Percentiles rank a stretch among this genome's conserved stretches.
phyloP scores from a whole-genome alignment of 2,329 filamentous ascomycete genomes.

The Pseudogymnoascus destructans region DNA sequence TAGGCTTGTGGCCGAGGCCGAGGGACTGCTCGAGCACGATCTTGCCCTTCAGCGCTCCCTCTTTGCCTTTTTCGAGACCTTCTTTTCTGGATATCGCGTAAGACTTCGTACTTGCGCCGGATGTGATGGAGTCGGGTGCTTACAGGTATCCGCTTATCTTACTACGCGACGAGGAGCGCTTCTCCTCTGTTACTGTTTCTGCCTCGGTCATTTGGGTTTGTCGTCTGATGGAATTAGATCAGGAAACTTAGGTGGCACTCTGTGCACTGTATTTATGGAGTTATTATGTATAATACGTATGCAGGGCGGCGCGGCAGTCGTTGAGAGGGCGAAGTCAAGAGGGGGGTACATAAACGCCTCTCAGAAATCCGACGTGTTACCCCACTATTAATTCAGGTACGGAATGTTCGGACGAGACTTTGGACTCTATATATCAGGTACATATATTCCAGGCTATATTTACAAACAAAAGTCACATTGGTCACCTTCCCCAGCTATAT shows the following conservation, averaged over 20 bases:
- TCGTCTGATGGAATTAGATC: neutral
- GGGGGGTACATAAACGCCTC: neutral
- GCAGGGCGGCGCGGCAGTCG: neutral
- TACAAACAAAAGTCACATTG: neutral
- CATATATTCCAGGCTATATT: neutral
- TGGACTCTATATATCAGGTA: neutral
- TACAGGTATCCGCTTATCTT: neutral
- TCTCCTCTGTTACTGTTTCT: constrained; percentile 8
- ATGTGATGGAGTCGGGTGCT: neutral
- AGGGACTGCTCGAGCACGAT: constrained; percentile 31
- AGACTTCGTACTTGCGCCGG: neutral
- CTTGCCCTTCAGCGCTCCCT: constrained; percentile 30
- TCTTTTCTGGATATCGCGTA: neutral
- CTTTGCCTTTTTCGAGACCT: constrained; percentile 13
- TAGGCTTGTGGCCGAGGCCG: constrained; percentile 33
- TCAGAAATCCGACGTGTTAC: neutral
- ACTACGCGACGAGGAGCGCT: constrained; percentile 3
- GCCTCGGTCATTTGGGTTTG: neutral
- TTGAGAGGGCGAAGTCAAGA: constrained; percentile 5
- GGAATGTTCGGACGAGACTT: neutral
- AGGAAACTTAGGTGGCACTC: neutral
- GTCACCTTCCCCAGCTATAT: neutral
- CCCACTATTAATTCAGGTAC: constrained; percentile 6
- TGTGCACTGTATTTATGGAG: neutral
- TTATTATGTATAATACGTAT: constrained; percentile 6